Evolutionary conservation across 495 filamentous ascomycete genomes (phyloP).

Genomic region (Hyaloscypha variabilis): DNA sequence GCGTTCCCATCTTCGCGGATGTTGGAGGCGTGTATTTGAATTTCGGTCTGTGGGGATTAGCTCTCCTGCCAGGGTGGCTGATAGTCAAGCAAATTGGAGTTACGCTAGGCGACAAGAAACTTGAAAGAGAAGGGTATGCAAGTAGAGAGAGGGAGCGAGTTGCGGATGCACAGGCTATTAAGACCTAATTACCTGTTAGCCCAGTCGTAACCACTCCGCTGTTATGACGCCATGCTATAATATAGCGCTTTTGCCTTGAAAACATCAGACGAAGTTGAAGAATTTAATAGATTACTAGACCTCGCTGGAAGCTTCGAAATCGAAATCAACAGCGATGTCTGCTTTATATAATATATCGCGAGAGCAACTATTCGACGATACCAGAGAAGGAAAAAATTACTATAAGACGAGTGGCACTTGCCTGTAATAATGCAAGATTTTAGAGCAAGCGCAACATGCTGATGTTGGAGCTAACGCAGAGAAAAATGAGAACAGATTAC

Average conservation of each 20-base stretch:
- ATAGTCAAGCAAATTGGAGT: slow-evolving; percentile 55
- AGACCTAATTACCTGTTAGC: too few relatives aligned
- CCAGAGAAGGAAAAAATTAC: background rate
- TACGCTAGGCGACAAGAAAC: slow-evolving; percentile 12
- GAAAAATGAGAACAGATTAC: slow-evolving; percentile 1
- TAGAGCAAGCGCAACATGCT: slow-evolving; percentile 1
- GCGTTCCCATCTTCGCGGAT: slow-evolving; percentile 57
- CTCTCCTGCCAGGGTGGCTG: slow-evolving; percentile 60
- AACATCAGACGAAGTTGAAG: background rate
- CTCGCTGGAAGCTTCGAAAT: background rate
- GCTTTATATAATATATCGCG: background rate
- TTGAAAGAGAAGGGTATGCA: slow-evolving; percentile 13
- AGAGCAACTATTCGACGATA: slow-evolving; percentile 1
- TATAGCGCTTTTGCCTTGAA: slow-evolving; percentile 2
- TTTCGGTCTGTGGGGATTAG: slow-evolving; percentile 60
- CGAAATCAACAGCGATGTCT: background rate
- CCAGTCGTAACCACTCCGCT: slow-evolving; percentile 1
- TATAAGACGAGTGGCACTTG: slow-evolving; percentile 1
- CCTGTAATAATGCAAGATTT: slow-evolving; percentile 1
- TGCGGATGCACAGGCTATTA: too few relatives aligned
- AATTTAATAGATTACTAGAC: background rate
- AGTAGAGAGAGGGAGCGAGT: background rate
- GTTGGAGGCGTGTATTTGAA: slow-evolving; percentile 65
- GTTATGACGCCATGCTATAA: background rate
- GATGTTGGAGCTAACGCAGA: background rate